Conservation (phyloP, 257 asterid species). For the Solanum pinnatisectum region DNA sequence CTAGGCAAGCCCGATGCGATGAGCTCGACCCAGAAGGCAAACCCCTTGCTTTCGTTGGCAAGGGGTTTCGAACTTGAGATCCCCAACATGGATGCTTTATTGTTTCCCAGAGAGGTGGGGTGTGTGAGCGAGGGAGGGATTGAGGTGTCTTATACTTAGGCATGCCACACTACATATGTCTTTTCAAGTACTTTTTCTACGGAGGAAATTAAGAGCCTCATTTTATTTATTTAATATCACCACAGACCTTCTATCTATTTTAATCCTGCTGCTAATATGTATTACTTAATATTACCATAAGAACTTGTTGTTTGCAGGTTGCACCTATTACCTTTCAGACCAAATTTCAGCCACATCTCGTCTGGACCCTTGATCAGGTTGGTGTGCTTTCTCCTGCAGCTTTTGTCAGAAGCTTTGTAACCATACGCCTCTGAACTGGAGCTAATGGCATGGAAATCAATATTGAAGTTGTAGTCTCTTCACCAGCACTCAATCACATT, state of each 20-base stretch:
- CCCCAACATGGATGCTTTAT: too few relatives aligned
- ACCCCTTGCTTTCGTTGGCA: too few relatives aligned
- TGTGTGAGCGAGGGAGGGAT: not conserved
- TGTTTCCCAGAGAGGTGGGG: not conserved
- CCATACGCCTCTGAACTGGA: not conserved
- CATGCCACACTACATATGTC: not conserved
- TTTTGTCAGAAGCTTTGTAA: not conserved
- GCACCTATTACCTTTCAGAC: constrained; percentile 75
- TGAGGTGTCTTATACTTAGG: not conserved
- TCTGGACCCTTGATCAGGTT: constrained; percentile 95
- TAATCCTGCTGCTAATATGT: not conserved
- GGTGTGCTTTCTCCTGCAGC: not conserved
- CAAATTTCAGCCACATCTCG: constrained; percentile 67
- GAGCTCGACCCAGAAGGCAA: too few relatives aligned
- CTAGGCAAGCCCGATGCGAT: too few relatives aligned
- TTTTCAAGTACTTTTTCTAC: not conserved
- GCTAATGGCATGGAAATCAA: not conserved
- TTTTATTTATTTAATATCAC: not conserved
- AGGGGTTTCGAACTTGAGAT: too few relatives aligned
- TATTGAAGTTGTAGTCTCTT: not conserved
- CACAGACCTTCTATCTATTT: not conserved
- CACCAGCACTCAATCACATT: not conserved
- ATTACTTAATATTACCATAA: not conserved
- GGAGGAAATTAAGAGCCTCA: not conserved
- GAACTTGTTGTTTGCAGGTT: constrained; percentile 41